Evolutionary conservation across 2,329 filamentous ascomycete genomes (phyloP), one percentile per base, ranked within the genome.

Genomic region (Verticillium longisporum): DNA sequence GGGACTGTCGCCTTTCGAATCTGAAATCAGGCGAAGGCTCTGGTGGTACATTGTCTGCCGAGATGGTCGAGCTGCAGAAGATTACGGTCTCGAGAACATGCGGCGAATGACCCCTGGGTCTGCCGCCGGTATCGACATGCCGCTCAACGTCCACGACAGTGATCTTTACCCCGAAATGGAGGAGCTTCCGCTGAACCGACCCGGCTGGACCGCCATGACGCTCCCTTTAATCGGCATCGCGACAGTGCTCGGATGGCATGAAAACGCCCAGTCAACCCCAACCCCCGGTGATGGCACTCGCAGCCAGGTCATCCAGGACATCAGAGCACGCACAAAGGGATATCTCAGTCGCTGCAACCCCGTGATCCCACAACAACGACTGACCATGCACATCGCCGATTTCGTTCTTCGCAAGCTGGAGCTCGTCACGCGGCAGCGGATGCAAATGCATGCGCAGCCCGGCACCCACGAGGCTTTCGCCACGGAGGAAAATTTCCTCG

Each of bases 131-230:
- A 81, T 82, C 0, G 77, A 80, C 50, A 75, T 83, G 69, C 83
- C 84, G 1, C 73, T 81, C 3, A 87, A 87, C 61, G 71, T 86
- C 53, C 80, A 86, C 60, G 84, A 87, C 63, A 68, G 66, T 14
- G 81, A 84, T 53, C 69, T 87, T 1, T 69, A 71, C 4, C 81
- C 82, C 0, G 73, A 74, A 5, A 82, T 82, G 77, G 73, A 69
- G 9, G 74, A 78, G 0, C 75, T 80, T 1, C 82, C 82, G 0
- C 66, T 75, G 0, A 76, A 82, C 13, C 75, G 80, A 2, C 65
- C 70, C 2, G 80, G 80, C 15, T 86, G 83, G 69, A 87, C 85
- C 0, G 79, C 83, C 34, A 85, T 86, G 78, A 81, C 83, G 0
- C 79, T 85, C 61, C 77, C 75, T 11, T 68, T 87, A 2, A 77